A percentile compares a stretch with the other conserved stretches of the same genome.
These are phyloP conservation scores for Pholiota microspora DNA, from an alignment of 768 basidiomycete species.

Conservation along the genomic window DNA sequence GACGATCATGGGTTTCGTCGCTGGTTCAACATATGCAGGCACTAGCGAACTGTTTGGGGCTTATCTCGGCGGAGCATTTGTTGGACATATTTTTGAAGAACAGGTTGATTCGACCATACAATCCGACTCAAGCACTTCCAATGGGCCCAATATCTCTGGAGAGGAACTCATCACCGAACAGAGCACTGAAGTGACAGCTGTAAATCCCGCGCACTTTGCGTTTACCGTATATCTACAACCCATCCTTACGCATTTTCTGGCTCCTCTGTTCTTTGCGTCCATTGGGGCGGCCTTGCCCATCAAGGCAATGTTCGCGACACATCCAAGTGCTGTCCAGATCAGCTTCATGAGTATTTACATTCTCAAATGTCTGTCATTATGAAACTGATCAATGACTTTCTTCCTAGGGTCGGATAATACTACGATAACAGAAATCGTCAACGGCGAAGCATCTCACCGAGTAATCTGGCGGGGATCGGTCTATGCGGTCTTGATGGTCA, in stretches of 20 bases:
- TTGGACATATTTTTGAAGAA: slow-evolving; percentile 32
- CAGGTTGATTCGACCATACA: not conserved
- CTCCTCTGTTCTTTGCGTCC: slow-evolving; percentile 67
- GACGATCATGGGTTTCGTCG: slow-evolving; percentile 41
- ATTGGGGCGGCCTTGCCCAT: slow-evolving; percentile 59
- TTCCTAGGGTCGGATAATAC: not conserved
- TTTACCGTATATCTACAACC: slow-evolving; percentile 38
- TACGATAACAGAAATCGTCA: not conserved
- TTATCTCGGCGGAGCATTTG: slow-evolving; percentile 53
- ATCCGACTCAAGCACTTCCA: no score
- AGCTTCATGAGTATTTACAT: not conserved
- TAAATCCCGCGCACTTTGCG: slow-evolving; percentile 13
- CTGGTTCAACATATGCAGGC: slow-evolving; percentile 49
- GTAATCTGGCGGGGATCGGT: slow-evolving; percentile 54
- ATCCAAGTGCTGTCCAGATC: slow-evolving; percentile 18
- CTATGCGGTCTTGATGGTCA: slow-evolving; percentile 55
- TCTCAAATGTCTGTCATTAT: not conserved
- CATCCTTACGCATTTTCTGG: slow-evolving; percentile 40
- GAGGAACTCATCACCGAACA: no score
- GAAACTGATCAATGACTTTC: not conserved
- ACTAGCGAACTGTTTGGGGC: slow-evolving; percentile 64
- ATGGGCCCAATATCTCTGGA: not conserved
- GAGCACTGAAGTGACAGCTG: no score
- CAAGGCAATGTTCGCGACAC: slow-evolving; percentile 36
- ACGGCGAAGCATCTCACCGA: slow-evolving; percentile 18